A percentile compares a stretch with the other conserved stretches of the same genome.
phyloP scores from a whole-genome alignment of 345 rosid species.

The Lepidium aucheri region DNA sequence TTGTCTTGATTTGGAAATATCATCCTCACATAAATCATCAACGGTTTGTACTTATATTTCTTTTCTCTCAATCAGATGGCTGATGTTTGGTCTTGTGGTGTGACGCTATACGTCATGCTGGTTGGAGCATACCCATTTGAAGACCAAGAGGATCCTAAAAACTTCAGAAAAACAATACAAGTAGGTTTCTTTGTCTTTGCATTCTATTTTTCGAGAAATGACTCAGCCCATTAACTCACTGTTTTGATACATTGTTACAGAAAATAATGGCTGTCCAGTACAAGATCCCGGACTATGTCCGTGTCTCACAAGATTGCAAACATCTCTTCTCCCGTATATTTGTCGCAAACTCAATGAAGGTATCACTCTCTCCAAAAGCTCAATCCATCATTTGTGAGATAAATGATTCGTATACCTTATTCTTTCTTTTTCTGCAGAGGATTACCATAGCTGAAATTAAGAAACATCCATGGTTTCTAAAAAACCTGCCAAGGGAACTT shows the following conservation, averaged over 20 bases:
- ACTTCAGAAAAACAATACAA: conserved; percentile 68
- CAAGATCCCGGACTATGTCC: conserved; percentile 80
- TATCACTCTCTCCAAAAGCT: conserved; percentile 4
- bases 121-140: conserved; percentile 92
- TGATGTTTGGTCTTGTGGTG: conserved; percentile 93
- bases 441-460: conserved; percentile 65
- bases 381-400: background rate
- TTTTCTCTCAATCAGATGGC: conserved; percentile 46
- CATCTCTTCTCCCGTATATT: conserved; percentile 66
- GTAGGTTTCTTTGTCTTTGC: conserved; percentile 28
- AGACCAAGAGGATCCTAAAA: conserved; percentile 72
- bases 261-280: conserved; percentile 75
- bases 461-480: conserved; percentile 75
- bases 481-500: conserved; percentile 71
- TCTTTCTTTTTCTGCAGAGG: conserved; percentile 32
- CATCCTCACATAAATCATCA: background rate
- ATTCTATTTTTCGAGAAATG: background rate
- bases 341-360: conserved; percentile 60
- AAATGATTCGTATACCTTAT: background rate
- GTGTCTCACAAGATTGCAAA: conserved; percentile 74
- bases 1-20: background rate
- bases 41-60: background rate
- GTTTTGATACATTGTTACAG: conserved; percentile 32
- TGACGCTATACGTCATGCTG: conserved; percentile 78
- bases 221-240: background rate